These are phyloP conservation scores for Xylaria sp. DNA, from an alignment of 2,329 filamentous ascomycete species.

Conservation along the genomic window DNA sequence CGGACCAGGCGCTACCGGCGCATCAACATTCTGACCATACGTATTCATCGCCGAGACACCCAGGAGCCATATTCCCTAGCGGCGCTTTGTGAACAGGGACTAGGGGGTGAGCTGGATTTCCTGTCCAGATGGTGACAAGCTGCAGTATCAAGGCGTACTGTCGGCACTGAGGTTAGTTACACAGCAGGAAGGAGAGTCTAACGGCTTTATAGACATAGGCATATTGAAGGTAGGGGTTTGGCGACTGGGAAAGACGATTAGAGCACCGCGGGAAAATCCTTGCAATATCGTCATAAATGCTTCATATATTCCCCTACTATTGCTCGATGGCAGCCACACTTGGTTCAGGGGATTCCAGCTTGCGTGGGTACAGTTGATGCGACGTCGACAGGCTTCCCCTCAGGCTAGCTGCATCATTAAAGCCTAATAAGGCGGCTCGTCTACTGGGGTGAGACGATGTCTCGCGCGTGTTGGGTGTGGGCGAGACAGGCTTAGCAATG, in stretches of 20 bases:
- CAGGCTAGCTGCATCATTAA: slow-evolving; percentile 38
- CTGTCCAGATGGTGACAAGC: not conserved
- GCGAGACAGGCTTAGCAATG: slow-evolving; percentile 20
- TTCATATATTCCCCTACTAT: not conserved
- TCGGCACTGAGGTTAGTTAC: slow-evolving; percentile 28
- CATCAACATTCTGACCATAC: slow-evolving; percentile 5
- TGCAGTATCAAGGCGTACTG: slow-evolving; percentile 4
- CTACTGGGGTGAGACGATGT: slow-evolving; percentile 30
- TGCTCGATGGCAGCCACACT: slow-evolving; percentile 19
- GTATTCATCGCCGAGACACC: not conserved
- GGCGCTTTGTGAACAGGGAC: not conserved
- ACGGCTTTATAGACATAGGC: slow-evolving; percentile 33
- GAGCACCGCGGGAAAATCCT: not conserved
- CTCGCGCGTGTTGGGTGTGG: not conserved
- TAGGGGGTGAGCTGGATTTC: not conserved
- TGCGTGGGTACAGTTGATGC: slow-evolving; percentile 38
- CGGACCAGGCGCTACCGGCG: not conserved
- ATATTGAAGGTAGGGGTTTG: slow-evolving; percentile 10
- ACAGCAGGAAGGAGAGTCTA: slow-evolving; percentile 31
- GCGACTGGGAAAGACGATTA: slow-evolving; percentile 2
- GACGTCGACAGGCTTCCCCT: slow-evolving; percentile 47
- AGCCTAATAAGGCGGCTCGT: slow-evolving; percentile 37
- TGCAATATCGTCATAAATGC: slow-evolving; percentile 18
- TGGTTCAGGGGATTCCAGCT: slow-evolving; percentile 11
- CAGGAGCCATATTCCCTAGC: not conserved